Conservation (phyloP, 1,284 basidiomycete species). For the Naganishia liquefaciens region DNA sequence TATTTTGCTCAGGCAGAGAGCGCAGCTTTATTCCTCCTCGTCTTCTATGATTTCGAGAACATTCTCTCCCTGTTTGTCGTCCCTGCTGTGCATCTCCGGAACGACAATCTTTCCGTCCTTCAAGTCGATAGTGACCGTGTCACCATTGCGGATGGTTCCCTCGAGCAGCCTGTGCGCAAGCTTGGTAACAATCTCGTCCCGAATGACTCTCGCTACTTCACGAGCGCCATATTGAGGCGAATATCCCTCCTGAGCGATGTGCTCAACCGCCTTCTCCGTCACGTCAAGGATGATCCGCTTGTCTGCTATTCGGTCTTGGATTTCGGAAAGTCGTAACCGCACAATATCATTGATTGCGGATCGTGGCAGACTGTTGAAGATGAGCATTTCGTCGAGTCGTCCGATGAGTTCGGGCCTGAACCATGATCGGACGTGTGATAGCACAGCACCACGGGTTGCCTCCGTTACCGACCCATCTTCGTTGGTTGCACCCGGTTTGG, state of each 20-base stretch:
- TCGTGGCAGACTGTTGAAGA: slow-evolving; percentile 84
- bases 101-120: slow-evolving; percentile 54
- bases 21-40: not conserved
- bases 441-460: slow-evolving; percentile 67
- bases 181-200: slow-evolving; percentile 74
- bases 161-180: slow-evolving; percentile 72
- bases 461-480: slow-evolving; percentile 67
- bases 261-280: slow-evolving; percentile 64
- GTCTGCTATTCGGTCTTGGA: slow-evolving; percentile 66
- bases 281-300: slow-evolving; percentile 73
- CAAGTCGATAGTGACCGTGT: slow-evolving; percentile 62
- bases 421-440: slow-evolving; percentile 70
- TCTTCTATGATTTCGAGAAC: slow-evolving; percentile 27
- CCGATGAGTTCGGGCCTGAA: slow-evolving; percentile 91
- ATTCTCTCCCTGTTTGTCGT: slow-evolving; percentile 26
- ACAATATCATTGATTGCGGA: slow-evolving; percentile 75
- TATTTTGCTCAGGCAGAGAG: not conserved
- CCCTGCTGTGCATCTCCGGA: slow-evolving; percentile 25
- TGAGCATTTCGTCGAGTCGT: slow-evolving; percentile 79
- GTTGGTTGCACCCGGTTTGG: slow-evolving; percentile 66
- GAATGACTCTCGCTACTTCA: slow-evolving; percentile 75
- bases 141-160: slow-evolving; percentile 69
- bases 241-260: slow-evolving; percentile 79
- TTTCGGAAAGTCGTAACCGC: slow-evolving; percentile 69
- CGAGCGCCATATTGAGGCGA: slow-evolving; percentile 82